These are phyloP conservation scores for Neofusicoccum umdonicola DNA, from an alignment of 2,329 filamentous ascomycete genomes.

Conservation along the genomic window DNA sequence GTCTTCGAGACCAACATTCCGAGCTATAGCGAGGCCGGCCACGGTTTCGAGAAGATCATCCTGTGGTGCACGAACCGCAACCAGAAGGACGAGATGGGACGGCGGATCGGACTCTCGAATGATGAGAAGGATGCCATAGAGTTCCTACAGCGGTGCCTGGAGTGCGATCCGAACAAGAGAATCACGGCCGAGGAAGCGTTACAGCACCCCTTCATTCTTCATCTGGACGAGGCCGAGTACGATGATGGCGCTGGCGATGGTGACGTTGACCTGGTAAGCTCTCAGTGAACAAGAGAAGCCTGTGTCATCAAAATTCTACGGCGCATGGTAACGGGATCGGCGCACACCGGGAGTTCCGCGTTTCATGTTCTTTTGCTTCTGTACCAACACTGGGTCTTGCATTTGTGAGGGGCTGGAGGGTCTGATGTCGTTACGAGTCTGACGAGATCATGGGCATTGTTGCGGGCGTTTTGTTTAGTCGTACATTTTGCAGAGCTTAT, in stretches of 20 bases:
- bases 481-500: background rate
- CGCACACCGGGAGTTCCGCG: background rate
- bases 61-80: slow-evolving; percentile 87
- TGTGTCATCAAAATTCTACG: background rate
- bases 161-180: slow-evolving; percentile 70
- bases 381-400: background rate
- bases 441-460: slow-evolving; percentile 6
- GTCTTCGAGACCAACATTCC: slow-evolving; percentile 92
- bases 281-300: background rate
- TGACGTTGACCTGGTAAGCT: slow-evolving; percentile 10
- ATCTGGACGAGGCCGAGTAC: slow-evolving; percentile 20
- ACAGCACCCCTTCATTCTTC: slow-evolving; percentile 65
- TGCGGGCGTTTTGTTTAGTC: background rate
- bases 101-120: slow-evolving; percentile 52
- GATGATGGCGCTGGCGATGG: slow-evolving; percentile 4
- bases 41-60: slow-evolving; percentile 88
- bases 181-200: slow-evolving; percentile 54
- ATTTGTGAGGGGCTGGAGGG: background rate
- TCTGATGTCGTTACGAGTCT: slow-evolving; percentile 12
- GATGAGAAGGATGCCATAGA: slow-evolving; percentile 72
- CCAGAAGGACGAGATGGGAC: slow-evolving; percentile 52
- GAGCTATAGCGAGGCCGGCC: slow-evolving; percentile 81
- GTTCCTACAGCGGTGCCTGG: slow-evolving; percentile 71
- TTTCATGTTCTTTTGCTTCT: background rate
- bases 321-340: background rate